A percentile compares a stretch with the other conserved stretches of the same genome.
Conservation (phyloP, 495 filamentous ascomycete species). For the Glonium stellatum region DNA sequence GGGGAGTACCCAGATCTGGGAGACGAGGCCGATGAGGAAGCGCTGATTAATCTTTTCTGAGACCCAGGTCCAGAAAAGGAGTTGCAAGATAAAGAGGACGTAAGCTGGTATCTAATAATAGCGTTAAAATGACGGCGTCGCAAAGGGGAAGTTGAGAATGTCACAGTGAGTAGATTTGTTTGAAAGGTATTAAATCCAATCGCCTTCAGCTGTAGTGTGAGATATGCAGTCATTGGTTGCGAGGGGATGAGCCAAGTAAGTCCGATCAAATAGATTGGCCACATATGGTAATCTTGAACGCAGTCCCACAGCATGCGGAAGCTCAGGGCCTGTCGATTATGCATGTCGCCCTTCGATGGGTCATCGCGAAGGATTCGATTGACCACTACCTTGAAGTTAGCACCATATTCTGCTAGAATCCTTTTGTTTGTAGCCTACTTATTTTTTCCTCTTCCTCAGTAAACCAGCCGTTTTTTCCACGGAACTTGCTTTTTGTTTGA, state of each 20-base stretch:
- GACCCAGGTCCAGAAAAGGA: constrained; percentile 50
- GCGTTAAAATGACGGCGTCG: not conserved
- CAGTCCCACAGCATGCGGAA: constrained; percentile 22
- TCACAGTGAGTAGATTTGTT: constrained; percentile 30
- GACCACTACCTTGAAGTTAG: constrained; percentile 22
- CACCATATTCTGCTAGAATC: not conserved
- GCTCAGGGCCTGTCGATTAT: constrained; percentile 28
- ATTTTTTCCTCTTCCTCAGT: constrained; percentile 32
- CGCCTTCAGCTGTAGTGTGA: constrained; percentile 20
- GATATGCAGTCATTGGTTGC: constrained; percentile 19
- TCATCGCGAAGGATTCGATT: constrained; percentile 33
- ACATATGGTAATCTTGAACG: constrained; percentile 32
- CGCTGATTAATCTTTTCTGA: constrained; percentile 54
- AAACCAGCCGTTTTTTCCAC: constrained; percentile 33
- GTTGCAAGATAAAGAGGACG: constrained; percentile 40
- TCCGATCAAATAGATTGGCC: constrained; percentile 35
- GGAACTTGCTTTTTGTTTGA: constrained; percentile 26
- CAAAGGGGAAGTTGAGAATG: not conserved
- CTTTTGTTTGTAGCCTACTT: constrained; percentile 10
- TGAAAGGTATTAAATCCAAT: constrained; percentile 25
- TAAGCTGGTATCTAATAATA: constrained; percentile 29
- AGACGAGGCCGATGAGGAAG: constrained; percentile 43
- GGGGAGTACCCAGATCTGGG: constrained; percentile 53
- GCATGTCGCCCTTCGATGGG: constrained; percentile 33
- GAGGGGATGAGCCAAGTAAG: constrained; percentile 29